Percentiles rank a stretch among this genome's conserved stretches.
Evolutionary conservation across 1,284 basidiomycete species (phyloP).

Genomic region (Grifola frondosa): DNA sequence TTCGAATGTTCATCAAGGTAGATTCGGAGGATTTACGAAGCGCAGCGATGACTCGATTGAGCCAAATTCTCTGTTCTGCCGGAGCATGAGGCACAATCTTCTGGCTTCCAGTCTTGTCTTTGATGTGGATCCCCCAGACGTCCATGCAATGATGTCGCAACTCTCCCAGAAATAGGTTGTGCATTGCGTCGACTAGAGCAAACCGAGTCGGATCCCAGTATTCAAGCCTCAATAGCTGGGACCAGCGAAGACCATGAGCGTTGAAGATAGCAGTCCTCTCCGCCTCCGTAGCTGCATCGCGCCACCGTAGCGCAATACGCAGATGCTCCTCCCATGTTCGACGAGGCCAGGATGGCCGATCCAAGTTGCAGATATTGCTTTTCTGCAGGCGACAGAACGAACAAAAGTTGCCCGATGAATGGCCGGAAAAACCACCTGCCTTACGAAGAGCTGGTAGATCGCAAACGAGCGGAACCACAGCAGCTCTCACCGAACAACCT

Average conservation of each 20-base stretch:
- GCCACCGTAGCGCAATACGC: conserved; percentile 26
- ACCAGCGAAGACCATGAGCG: conserved; percentile 34
- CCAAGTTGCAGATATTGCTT: conserved; percentile 9
- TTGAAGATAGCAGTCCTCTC: conserved; percentile 24
- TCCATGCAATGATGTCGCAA: conserved; percentile 6
- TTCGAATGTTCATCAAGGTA: background rate
- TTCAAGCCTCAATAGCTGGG: conserved; percentile 33
- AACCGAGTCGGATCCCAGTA: conserved; percentile 38
- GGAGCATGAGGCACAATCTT: background rate
- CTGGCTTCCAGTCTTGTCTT: background rate
- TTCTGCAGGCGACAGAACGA: conserved; percentile 12
- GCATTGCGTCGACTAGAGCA: conserved; percentile 17
- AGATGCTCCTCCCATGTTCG: conserved; percentile 8
- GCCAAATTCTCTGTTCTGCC: background rate
- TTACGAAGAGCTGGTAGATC: conserved; percentile 16
- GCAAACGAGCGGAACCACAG: conserved; percentile 18
- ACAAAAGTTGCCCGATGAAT: conserved; percentile 18
- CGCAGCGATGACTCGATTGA: background rate
- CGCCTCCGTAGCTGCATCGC: conserved; percentile 21
- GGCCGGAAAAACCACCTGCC: conserved; percentile 13
- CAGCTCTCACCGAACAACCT: conserved; percentile 13
- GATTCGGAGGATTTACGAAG: background rate
- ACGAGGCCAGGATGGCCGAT: conserved; percentile 7
- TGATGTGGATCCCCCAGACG: conserved; percentile 1
- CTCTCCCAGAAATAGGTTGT: conserved; percentile 8